A percentile compares a stretch with the other conserved stretches of the same genome.
phyloP scores from a whole-genome alignment of 177 flowering plant genomes.

The Vitis hybrid region DNA sequence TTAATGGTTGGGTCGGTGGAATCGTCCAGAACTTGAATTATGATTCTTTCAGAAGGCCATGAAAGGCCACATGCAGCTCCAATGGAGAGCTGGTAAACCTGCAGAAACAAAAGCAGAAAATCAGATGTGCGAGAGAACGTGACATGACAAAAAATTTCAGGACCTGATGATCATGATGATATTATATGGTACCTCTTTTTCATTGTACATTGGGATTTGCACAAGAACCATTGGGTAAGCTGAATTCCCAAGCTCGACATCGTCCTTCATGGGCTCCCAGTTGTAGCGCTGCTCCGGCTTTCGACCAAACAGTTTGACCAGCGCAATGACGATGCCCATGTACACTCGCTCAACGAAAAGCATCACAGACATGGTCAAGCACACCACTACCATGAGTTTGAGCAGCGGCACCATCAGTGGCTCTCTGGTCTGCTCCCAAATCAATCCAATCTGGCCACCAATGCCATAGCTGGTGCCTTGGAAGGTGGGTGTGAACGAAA shows the following conservation, averaged over 20 bases:
- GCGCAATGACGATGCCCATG: slow-evolving; percentile 27
- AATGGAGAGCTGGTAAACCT: slow-evolving; percentile 37
- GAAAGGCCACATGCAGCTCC: slow-evolving; percentile 43
- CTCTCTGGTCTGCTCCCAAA: slow-evolving; percentile 23
- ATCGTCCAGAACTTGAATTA: slow-evolving; percentile 40
- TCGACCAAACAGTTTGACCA: slow-evolving; percentile 22
- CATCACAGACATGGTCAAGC: slow-evolving; percentile 33
- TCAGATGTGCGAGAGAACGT: too few relatives aligned
- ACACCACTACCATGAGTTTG: slow-evolving; percentile 16
- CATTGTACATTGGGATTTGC: slow-evolving; percentile 47
- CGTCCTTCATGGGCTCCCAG: slow-evolving; percentile 36
- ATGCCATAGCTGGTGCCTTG: neutral
- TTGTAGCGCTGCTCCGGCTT: slow-evolving; percentile 27
- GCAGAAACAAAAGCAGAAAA: slow-evolving; percentile 1
- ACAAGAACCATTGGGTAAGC: slow-evolving; percentile 36
- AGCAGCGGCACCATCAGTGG: slow-evolving; percentile 30
- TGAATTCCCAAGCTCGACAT: slow-evolving; percentile 27
- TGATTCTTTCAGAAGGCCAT: slow-evolving; percentile 36
- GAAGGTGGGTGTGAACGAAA: neutral
- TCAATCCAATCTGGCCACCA: slow-evolving; percentile 13
- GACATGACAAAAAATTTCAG: too few relatives aligned
- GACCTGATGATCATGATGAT: neutral
- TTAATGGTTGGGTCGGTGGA: slow-evolving; percentile 31
- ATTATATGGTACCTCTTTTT: slow-evolving; percentile 26
- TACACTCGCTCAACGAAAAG: slow-evolving; percentile 31